Percentiles rank a stretch among this genome's conserved stretches.
Evolutionary conservation across 371 early-diverging fungal genomes (phyloP).

Genomic region (Sporodiniella umbellata): DNA sequence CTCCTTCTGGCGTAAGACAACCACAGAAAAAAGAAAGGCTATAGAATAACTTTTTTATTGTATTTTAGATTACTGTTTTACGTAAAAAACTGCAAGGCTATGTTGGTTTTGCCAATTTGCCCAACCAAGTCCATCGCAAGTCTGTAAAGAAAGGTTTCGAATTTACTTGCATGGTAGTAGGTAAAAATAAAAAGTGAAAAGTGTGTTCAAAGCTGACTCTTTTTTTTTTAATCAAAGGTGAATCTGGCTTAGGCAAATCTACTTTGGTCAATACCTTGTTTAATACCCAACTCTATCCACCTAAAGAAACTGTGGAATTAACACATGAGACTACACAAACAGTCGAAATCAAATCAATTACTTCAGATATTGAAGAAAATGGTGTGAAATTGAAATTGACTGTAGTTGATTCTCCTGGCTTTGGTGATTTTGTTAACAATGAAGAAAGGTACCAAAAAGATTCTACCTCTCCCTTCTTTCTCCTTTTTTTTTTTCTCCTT

Average conservation of each 20-base stretch:
- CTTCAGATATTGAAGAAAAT: slow-evolving; percentile 81
- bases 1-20: neutral
- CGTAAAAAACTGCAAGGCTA: slow-evolving; percentile 87
- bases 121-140: slow-evolving; percentile 98
- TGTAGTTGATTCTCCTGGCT: slow-evolving; percentile 93
- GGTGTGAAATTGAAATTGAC: slow-evolving; percentile 93
- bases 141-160: slow-evolving; percentile 99
- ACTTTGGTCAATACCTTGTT: slow-evolving; percentile 99
- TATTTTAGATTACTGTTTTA: slow-evolving; percentile 40
- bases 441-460: slow-evolving; percentile 85
- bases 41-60: neutral
- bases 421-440: slow-evolving; percentile 96
- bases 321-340: slow-evolving; percentile 87
- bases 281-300: slow-evolving; percentile 89
- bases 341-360: slow-evolving; percentile 91
- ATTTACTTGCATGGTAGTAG: slow-evolving; percentile 97
- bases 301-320: slow-evolving; percentile 76
- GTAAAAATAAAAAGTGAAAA: no score
- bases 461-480: neutral
- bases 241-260: slow-evolving; percentile 99
- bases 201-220: no score
- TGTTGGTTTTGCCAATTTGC: slow-evolving; percentile 98
- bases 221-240: no score
- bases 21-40: neutral
- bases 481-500: neutral